These are phyloP conservation scores for Gloeophyllum trabeum DNA, from an alignment of 768 basidiomycete genomes.

Conservation along the genomic window DNA sequence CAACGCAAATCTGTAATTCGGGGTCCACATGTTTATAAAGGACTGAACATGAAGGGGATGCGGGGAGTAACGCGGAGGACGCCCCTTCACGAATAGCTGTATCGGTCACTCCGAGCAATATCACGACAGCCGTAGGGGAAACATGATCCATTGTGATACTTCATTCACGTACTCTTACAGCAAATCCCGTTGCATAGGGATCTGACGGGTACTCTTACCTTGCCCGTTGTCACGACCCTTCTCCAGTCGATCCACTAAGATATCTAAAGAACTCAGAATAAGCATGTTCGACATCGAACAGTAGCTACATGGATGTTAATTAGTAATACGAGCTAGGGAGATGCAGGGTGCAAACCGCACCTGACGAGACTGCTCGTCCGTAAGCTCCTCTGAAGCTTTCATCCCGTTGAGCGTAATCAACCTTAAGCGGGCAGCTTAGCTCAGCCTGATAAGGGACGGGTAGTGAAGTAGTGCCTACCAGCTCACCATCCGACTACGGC, in stretches of 20 bases:
- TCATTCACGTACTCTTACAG: too few species aligned
- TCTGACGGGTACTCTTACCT: too few species aligned
- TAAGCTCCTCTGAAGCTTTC: constrained; percentile 94
- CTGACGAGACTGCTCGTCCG: constrained; percentile 91
- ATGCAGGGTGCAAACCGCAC: constrained; percentile 24
- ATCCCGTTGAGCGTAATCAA: constrained; percentile 93
- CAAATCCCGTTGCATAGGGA: too few species aligned
- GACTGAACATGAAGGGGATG: too few species aligned
- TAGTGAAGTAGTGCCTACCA: constrained; percentile 44
- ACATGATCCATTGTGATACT: too few species aligned
- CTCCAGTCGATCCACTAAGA: constrained; percentile 25
- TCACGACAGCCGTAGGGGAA: too few species aligned
- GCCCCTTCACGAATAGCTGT: too few species aligned
- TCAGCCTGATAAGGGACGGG: not conserved
- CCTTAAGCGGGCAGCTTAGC: constrained; percentile 30
- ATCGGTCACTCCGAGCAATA: too few species aligned
- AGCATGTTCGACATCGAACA: constrained; percentile 96
- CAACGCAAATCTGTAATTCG: too few species aligned
- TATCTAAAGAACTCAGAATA: constrained; percentile 90
- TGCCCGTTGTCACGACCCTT: not conserved
- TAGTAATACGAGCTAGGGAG: not conserved
- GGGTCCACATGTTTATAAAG: too few species aligned
- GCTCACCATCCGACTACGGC: constrained; percentile 82
- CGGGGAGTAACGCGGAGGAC: too few species aligned
- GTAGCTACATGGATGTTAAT: constrained; percentile 35